Evolutionary conservation across 352 stramenopile species (phyloP).

Genomic region (Phytopythium mirpurense): DNA sequence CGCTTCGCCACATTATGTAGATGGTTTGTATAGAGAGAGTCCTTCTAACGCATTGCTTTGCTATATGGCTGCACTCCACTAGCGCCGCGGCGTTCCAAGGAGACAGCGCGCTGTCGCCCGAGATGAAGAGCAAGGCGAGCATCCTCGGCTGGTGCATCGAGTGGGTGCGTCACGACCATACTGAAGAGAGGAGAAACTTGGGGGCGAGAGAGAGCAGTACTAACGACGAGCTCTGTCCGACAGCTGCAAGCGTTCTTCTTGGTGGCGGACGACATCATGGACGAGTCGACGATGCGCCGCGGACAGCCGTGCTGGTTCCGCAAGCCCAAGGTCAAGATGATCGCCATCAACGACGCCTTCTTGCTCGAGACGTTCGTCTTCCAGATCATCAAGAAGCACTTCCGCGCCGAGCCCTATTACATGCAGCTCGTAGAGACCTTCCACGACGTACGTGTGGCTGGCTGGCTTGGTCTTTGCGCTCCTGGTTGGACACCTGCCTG

Average conservation of each 20-base stretch:
- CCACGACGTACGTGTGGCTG: conserved; percentile 50
- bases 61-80: not conserved
- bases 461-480: not conserved
- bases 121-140: conserved; percentile 81
- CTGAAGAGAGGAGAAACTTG: not conserved
- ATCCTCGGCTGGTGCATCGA: conserved; percentile 98
- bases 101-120: conserved; percentile 41
- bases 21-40: no score
- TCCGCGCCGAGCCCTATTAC: conserved; percentile 83
- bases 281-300: conserved; percentile 92
- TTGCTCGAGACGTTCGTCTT: conserved; percentile 93
- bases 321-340: conserved; percentile 85
- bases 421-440: conserved; percentile 96
- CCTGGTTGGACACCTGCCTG: not conserved
- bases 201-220: not conserved
- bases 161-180: conserved; percentile 60
- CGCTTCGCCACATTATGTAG: no score
- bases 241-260: conserved; percentile 98
- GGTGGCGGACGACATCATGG: conserved; percentile 99
- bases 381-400: conserved; percentile 86
- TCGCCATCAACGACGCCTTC: conserved; percentile 97
- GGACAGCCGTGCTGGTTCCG: conserved; percentile 98
- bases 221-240: conserved; percentile 1
- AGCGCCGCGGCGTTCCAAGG: conserved; percentile 61
- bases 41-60: not conserved